Percentiles rank a stretch among this genome's conserved stretches.
These are phyloP conservation scores for Boletus rubescentipes DNA, from an alignment of 768 basidiomycete species.

Conservation along the genomic window DNA sequence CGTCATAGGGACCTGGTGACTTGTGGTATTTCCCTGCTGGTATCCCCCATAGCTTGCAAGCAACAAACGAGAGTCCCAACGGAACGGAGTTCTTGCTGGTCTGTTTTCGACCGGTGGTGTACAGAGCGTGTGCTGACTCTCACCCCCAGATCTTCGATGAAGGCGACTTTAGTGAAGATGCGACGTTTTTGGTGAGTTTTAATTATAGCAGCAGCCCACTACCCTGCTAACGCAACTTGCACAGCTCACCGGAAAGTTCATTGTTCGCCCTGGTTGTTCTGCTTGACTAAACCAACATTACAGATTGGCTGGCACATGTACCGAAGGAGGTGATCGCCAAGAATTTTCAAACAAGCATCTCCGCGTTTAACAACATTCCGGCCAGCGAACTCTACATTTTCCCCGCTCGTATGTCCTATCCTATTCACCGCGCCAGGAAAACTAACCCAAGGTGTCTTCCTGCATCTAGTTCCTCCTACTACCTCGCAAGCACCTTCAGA, in stretches of 20 bases:
- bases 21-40: slow-evolving; percentile 59
- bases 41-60: slow-evolving; percentile 53
- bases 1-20: slow-evolving; percentile 38
- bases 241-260: slow-evolving; percentile 28
- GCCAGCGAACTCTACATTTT: slow-evolving; percentile 53
- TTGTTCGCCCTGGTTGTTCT: not conserved
- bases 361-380: slow-evolving; percentile 54
- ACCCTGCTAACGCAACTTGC: not conserved
- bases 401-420: slow-evolving; percentile 28
- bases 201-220: not conserved
- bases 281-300: not conserved
- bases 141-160: slow-evolving; percentile 28
- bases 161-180: slow-evolving; percentile 49
- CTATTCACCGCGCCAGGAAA: too few species aligned
- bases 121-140: not conserved
- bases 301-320: slow-evolving; percentile 62
- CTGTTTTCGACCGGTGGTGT: not conserved
- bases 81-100: slow-evolving; percentile 53
- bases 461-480: slow-evolving; percentile 37
- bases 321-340: slow-evolving; percentile 55
- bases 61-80: slow-evolving; percentile 39
- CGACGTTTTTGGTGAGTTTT: slow-evolving; percentile 42
- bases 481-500: slow-evolving; percentile 31
- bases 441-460: too few species aligned
- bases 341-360: slow-evolving; percentile 49